Evolutionary conservation across 495 filamentous ascomycete genomes (phyloP), one percentile per base, ranked within the genome.

Genomic region (Friedmanniomyces simplex): DNA sequence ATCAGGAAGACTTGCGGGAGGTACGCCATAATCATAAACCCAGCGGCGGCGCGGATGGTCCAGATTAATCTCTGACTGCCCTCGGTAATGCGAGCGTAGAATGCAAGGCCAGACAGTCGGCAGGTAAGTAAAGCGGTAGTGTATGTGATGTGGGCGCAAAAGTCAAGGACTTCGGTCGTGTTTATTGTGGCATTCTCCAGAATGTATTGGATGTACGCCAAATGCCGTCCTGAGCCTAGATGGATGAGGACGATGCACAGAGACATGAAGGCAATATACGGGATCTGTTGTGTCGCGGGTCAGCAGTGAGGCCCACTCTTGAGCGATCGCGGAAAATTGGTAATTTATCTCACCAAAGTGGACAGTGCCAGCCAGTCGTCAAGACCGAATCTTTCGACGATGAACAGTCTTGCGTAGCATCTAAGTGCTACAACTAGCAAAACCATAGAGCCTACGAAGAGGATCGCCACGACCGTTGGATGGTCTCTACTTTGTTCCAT

Each of bases 201-300:
- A n/a, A 76, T 69, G 59, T 75, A 74, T 63, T 73, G 54, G 46
- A 78, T 74, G 59, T 75, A 78, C 34, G 72, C 68, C 36, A 73
- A 71, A 49, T 78, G 75, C 11, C 75, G 68, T 30, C 73, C 75
- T 25, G 72, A 71, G 32, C 75, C 75, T n/a, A 75, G 32, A 25
- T 72, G 53, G 61, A 77, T 76, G 11, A 76, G 60, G 41, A 73
- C 30, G 49, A 76, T 66, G 46, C 55, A 70, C 11, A 77, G 65
- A 11, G 59, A 66, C 16, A 74, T 66, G 41, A 76, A 71, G 2
- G 66, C 26, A 20, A 74, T 67, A 48, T 74, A 74, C 16, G 71
- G 26, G 46, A 63, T 32, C 28, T 32, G 50, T 63, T 64, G 28
- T 52, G 70, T 71, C 11, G 72, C 63, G 13, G 73, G 52, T 53